Evolutionary conservation across 345 rosid species (phyloP).

Genomic region (Acer yangbiense): DNA sequence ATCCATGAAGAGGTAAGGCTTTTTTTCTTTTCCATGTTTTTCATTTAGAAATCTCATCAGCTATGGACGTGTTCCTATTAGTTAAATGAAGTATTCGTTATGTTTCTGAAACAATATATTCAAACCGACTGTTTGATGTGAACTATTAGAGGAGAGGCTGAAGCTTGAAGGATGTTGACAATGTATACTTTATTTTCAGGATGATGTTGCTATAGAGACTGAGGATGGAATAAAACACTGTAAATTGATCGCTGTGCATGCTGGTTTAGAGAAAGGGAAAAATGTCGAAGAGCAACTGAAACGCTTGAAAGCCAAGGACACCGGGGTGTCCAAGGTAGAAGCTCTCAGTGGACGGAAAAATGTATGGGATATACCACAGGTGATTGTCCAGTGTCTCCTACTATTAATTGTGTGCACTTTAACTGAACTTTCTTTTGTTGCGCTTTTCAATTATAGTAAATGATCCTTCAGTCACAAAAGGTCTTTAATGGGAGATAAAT

Average conservation of each 20-base stretch:
- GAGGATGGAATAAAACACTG: constrained; percentile 52
- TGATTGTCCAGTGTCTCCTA: constrained; percentile 24
- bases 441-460: background rate
- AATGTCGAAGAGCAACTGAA: constrained; percentile 55
- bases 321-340: constrained; percentile 57
- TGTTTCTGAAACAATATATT: too few species aligned
- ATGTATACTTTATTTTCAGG: constrained; percentile 39
- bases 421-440: constrained; percentile 5
- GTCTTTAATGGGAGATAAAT: background rate
- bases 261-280: constrained; percentile 67
- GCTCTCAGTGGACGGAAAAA: constrained; percentile 65
- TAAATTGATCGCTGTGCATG: constrained; percentile 77
- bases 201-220: constrained; percentile 60
- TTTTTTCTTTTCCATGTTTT: constrained; percentile 10
- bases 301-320: constrained; percentile 59
- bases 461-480: background rate
- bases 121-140: background rate
- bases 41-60: background rate
- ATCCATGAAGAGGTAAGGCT: constrained; percentile 77
- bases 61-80: background rate
- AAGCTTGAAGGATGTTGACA: background rate
- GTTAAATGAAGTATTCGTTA: background rate
- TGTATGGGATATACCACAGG: constrained; percentile 87
- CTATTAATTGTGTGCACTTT: background rate
- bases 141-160: background rate